Evolutionary conservation across 1,284 basidiomycete genomes (phyloP), one percentile per base, ranked within the genome.

Genomic region (Ganoderma multipileum): DNA sequence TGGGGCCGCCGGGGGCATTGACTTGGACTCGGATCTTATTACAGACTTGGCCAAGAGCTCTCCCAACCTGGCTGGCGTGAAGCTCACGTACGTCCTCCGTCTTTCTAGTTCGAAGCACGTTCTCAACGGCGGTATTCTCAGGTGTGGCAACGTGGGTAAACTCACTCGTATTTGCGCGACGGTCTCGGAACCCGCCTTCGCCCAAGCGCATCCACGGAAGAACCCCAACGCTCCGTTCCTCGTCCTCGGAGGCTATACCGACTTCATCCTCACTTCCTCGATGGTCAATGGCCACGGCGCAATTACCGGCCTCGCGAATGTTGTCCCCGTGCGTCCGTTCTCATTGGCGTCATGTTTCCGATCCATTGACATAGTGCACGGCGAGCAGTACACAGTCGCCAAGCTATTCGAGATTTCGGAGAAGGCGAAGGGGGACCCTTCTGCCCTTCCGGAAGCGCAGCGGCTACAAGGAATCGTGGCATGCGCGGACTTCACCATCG

Each of bases 131-230:
- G 47, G 55, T 28, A 9, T 39, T 58, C 36, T 18, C 74, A 94
- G 92, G 28, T 96, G 95, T 76, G 95, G 93, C 50, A 93, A 93
- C 73, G 92, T 96, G 70, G 95, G 95, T 71, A 97, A 97, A 81
- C 85, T 95, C 71, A 93, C 91, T 38, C 87, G 95, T 70, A 91
- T 97, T 73, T 89, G 91, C 57, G 89, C 88, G 52, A 84, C 85
- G 9, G 88, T 94, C 20, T 86, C 89, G 28, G 81, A 83, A 30
- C 76, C 86, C 8, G 80, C 82, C 7, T 94, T 94, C 79, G 74
- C 81, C 44, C 78, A 84, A 52, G 75, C 81, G 55, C 83, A 90
- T 79, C 90, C 92, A 54, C 89, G 92, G 74, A 90, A 88, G 80
- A 86, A 89, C 74, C 75, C 83, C 30, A 79, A 84, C 59, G 86